Base-by-base conservation (phyloP, 225 moss, liverwort and hornwort species). In the Physcomitrium patens region DNA sequence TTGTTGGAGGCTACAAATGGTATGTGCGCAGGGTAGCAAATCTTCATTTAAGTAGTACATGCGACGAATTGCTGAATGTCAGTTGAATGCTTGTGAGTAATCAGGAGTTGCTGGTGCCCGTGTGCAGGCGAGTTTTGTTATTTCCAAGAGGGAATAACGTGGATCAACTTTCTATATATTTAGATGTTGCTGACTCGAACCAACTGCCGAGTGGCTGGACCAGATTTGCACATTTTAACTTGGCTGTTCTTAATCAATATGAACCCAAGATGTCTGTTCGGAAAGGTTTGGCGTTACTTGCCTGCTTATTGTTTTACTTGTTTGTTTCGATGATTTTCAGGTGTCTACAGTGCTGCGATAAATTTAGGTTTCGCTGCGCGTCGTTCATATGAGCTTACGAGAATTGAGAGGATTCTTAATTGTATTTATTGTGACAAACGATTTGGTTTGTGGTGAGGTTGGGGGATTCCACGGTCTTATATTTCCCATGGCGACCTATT, bases 1-100 rank as follows among this genome's bases (percentile, higher is more conserved):
- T 79, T 47, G 93, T 90, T 69, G 93, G 90, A 83, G 93, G 93
- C 56, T 93, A 90, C 77, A 90, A 93, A 83, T 93, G 93, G 93
- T 90, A 90, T 44, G 87, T 20, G 26, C 44, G 15, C 47, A 17
- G 18, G 58, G 18, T 28, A 17, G 0, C 1, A 28, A 23, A 9
- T 31, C 11, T 57, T 43, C 28, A 0, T 43, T 31, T 13, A 0
- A 63, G 37, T 45, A 13, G n/a, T 14, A 46, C 13, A 31, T 24
- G 44, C 19, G 24, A 28, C 18, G n/a, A 13, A 10, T 67, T 46
- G 46, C 56, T 52, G 24, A 9, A 23, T 73, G 1, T 53, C 41
- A 24, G 28, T 46, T 47, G 57, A 67, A 75, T 9, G 13, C 13
- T 58, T 10, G 48, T 68, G 60, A 60, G 50, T 49, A 71, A 17